phyloP scores from a whole-genome alignment of 495 filamentous ascomycete species.

The Neurospora sp. region DNA sequence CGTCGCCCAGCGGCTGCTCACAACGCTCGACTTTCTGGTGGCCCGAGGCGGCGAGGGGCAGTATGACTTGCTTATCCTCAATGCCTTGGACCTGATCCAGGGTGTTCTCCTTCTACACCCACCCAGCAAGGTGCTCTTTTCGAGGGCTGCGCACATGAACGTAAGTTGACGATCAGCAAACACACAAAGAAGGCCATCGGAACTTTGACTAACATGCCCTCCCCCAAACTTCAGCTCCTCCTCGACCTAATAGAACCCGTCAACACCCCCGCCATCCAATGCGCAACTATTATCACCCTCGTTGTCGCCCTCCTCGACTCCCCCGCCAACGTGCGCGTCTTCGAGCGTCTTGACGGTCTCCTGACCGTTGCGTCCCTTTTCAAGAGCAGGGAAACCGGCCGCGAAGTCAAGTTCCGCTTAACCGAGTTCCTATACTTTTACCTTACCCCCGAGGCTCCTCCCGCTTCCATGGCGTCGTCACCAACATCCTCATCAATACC shows the following conservation, averaged over 20 bases:
- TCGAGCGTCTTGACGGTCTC: slow-evolving; percentile 87
- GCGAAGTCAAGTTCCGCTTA: slow-evolving; percentile 84
- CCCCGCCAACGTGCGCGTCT: slow-evolving; percentile 78
- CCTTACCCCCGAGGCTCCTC: slow-evolving; percentile 81
- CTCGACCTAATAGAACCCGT: slow-evolving; percentile 90
- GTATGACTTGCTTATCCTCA: slow-evolving; percentile 83
- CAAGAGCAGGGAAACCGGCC: slow-evolving; percentile 68
- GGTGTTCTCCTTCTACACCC: slow-evolving; percentile 86
- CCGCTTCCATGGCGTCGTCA: slow-evolving; percentile 28
- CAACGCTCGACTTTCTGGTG: slow-evolving; percentile 78
- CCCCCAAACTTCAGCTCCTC: slow-evolving; percentile 46
- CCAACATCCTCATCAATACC: slow-evolving; percentile 19
- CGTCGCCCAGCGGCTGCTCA: slow-evolving; percentile 75
- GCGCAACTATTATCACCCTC: slow-evolving; percentile 75
- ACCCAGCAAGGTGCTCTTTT: slow-evolving; percentile 80
- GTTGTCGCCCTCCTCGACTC: slow-evolving; percentile 78
- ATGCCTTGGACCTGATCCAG: slow-evolving; percentile 81
- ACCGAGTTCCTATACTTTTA: slow-evolving; percentile 98
- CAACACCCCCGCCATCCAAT: slow-evolving; percentile 87
- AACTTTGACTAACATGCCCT: neutral
- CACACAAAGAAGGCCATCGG: neutral
- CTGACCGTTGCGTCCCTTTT: slow-evolving; percentile 90
- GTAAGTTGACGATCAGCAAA: slow-evolving; percentile 26
- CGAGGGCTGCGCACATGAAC: slow-evolving; percentile 90
- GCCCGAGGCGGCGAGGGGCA: slow-evolving; percentile 69